Base-by-base conservation (phyloP, 2,329 filamentous ascomycete species). In the Colletotrichum brevisporum region DNA sequence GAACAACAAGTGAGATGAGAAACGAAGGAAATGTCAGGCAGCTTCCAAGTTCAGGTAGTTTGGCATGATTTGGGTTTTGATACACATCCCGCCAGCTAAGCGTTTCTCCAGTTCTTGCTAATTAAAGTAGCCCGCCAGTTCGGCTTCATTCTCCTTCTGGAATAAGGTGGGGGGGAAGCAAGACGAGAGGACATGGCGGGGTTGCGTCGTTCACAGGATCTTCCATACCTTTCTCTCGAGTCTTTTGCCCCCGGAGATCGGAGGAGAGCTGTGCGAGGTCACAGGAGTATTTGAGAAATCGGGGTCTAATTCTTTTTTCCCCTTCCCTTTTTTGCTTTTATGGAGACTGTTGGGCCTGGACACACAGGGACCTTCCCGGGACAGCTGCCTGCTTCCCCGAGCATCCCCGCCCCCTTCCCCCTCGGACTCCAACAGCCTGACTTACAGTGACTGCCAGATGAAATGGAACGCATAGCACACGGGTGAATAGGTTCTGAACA, bases 341-440 rank as follows among this genome's bases (percentile, higher is more conserved):
- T 43, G 41, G 13, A 43, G 13, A 43, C 16, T 43, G 59, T 16
- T 53, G 41, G 47, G 54, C 54, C 61, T 39, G 36, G 31, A 27
- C 63, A n/a, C 47, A 45, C 63, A 47, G 56, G 62, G 62, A 56
- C 55, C 51, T 67, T 41, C 62, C 62, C 39, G 18, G 67, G 36
- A 24, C 43, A 58, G 15, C 18, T 36, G 31, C 45, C 50, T 50
- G 41, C 55, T 56, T 67, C 50, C 63, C 55, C 51, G 61, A 59
- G 39, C 61, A 39, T 63, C 58, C 64, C 59, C 57, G 18, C 39
- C 48, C 31, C 31, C 53, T 6, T 45, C 56, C 39, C 61, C 27
- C 6, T 31, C 27, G 27, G 27, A 31, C 31, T 36, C 31, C 31
- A 36, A 36, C 31, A 8, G 31, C 31, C 6, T 36, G 31, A 36